Conservation (phyloP, 176 grass and related monocot genomes). For the Saccharum spontaneum region DNA sequence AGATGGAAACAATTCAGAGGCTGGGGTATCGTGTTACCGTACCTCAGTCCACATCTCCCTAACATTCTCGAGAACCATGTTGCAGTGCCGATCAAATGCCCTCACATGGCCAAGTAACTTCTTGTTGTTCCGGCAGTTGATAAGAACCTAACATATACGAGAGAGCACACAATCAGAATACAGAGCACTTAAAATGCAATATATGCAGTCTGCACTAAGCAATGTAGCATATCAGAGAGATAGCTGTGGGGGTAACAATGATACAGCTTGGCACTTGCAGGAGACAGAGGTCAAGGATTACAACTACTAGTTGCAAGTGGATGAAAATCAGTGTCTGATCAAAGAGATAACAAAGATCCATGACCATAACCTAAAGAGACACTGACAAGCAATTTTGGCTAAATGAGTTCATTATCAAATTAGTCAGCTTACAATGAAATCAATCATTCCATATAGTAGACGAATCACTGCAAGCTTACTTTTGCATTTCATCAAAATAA, state of each 20-base stretch:
- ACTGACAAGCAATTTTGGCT: not conserved
- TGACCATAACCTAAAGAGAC: not conserved
- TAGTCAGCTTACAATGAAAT: not conserved
- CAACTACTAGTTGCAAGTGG: not conserved
- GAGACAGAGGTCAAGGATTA: not conserved
- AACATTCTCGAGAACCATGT: slow-evolving; percentile 99
- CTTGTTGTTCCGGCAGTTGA: slow-evolving; percentile 97
- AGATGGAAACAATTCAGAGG: not conserved
- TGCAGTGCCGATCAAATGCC: slow-evolving; percentile 94
- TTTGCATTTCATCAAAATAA: not conserved
- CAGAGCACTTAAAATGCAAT: too few relatives aligned
- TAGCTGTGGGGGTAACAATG: not conserved
- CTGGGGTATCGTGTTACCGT: not conserved
- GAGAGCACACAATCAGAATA: not conserved
- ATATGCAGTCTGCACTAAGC: too few relatives aligned
- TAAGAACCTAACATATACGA: slow-evolving; percentile 60
- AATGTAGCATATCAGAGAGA: too few relatives aligned
- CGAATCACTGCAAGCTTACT: not conserved
- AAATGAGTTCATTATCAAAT: not conserved
- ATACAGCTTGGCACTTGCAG: not conserved
- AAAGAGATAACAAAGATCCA: not conserved
- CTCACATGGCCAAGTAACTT: slow-evolving; percentile 89
- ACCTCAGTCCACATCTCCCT: slow-evolving; percentile 98
- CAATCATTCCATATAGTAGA: not conserved
- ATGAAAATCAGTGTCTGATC: not conserved